Evolutionary conservation across 352 stramenopile species (phyloP).

Genomic region (Phytophthora fragariaefolia): DNA sequence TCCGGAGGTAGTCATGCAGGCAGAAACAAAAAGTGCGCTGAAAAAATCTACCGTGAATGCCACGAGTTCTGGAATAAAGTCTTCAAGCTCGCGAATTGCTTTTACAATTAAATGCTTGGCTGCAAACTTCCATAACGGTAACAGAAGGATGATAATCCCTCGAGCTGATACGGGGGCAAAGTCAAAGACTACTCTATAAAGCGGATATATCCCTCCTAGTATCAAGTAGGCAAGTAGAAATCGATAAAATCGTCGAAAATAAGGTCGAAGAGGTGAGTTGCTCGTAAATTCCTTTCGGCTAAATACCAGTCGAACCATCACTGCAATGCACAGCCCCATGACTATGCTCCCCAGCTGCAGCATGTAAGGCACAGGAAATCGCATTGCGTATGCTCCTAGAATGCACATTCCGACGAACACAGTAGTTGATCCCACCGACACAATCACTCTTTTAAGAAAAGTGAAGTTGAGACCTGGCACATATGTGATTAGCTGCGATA

Average conservation of each 20-base stretch:
- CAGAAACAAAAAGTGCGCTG: conserved; percentile 26
- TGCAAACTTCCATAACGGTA: conserved; percentile 10
- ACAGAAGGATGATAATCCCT: conserved; percentile 2
- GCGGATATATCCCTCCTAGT: conserved; percentile 10
- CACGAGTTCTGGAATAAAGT: conserved; percentile 13
- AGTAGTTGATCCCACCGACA: conserved; percentile 7
- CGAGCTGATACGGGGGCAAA: not conserved
- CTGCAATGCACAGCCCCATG: conserved; percentile 1
- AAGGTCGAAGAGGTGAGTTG: conserved; percentile 1
- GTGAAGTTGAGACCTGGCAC: conserved; percentile 26
- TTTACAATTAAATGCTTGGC: conserved; percentile 5
- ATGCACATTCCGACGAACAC: conserved; percentile 5
- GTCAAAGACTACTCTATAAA: conserved; percentile 17
- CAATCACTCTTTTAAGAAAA: not conserved
- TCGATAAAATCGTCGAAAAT: conserved; percentile 3
- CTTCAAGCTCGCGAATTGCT: not conserved
- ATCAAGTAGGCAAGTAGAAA: conserved; percentile 18
- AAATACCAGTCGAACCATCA: conserved; percentile 19
- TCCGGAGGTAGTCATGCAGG: conserved; percentile 26
- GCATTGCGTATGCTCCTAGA: not conserved
- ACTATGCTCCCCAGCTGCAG: conserved; percentile 1
- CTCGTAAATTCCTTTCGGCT: not conserved
- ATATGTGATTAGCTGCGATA: conserved; percentile 9
- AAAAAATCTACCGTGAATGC: conserved; percentile 23
- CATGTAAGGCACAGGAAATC: conserved; percentile 28